Conservation (phyloP, 345 rosid genomes). For the Bruguiera parviflora region DNA sequence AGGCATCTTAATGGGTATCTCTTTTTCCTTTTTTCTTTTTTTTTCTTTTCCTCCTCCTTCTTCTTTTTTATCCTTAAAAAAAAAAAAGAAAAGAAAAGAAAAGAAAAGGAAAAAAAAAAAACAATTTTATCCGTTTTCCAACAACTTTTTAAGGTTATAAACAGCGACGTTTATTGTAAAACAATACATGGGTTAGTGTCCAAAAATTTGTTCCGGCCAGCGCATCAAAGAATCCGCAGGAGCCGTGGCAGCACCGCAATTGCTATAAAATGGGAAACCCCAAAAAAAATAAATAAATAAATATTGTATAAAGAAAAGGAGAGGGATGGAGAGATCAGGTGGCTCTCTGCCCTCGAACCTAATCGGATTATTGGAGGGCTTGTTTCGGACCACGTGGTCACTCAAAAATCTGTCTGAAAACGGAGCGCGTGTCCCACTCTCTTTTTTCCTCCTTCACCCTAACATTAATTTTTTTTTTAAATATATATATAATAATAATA, state of each 20-base stretch:
- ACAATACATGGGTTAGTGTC: not conserved
- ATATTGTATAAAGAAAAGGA: not conserved
- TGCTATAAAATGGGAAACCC: conserved; percentile 21
- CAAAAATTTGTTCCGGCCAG: conserved; percentile 31
- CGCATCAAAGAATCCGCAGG: conserved; percentile 23
- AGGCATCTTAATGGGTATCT: conserved; percentile 42
- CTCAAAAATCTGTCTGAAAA: too few relatives aligned
- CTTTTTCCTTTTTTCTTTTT: not conserved
- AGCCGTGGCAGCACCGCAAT: conserved; percentile 66
- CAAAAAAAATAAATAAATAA: not conserved
- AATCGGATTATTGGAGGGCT: not conserved
- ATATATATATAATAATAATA: too few relatives aligned
- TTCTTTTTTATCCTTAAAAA: not conserved
- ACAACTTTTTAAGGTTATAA: too few relatives aligned
- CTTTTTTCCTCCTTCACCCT: too few relatives aligned
- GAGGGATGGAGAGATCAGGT: not conserved
- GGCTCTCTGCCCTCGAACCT: conserved; percentile 10
- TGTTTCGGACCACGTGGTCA: not conserved
- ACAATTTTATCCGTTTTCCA: not conserved
- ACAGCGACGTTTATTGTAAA: too few relatives aligned
- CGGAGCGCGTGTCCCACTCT: conserved; percentile 8
- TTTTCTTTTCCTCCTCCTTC: not conserved
- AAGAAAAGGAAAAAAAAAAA: too few relatives aligned
- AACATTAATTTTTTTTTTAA: too few relatives aligned
- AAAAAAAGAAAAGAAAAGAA: too few relatives aligned